A percentile compares a stretch with the other conserved stretches of the same genome.
phyloP scores from a whole-genome alignment of 2,329 filamentous ascomycete species.

The Cladorrhinum sp. region DNA sequence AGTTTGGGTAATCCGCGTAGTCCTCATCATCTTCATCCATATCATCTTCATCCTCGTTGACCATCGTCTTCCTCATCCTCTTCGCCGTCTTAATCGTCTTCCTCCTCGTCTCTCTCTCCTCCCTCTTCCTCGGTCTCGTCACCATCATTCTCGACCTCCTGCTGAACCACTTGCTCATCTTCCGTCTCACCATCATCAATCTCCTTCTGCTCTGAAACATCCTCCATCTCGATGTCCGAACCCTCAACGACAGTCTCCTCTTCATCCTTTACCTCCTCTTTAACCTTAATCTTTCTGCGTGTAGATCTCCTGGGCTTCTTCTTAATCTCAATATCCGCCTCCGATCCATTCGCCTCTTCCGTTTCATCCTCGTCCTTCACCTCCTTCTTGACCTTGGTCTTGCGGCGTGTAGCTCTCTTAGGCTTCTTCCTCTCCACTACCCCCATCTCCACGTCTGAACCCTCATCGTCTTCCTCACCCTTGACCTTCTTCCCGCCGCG shows the following conservation, averaged over 20 bases:
- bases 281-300: neutral
- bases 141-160: neutral
- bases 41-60: neutral
- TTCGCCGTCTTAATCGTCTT: neutral
- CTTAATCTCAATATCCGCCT: neutral
- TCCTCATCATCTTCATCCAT: neutral
- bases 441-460: neutral
- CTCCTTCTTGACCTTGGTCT: neutral
- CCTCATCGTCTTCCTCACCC: constrained; percentile 10
- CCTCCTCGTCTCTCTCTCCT: neutral
- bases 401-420: neutral
- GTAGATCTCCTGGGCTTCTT: neutral
- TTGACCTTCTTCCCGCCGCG: constrained; percentile 15
- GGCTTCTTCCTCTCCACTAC: neutral
- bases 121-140: neutral
- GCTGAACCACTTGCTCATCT: neutral
- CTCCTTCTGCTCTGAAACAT: neutral
- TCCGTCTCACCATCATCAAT: neutral
- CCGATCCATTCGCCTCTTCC: neutral
- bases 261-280: no score
- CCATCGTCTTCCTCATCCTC: neutral
- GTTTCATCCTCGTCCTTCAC: neutral
- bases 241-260: no score
- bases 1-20: no score
- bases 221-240: neutral